A percentile compares a stretch with the other conserved stretches of the same genome.
phyloP scores from a whole-genome alignment of 331 rosid species.

The Acacia pycnantha region DNA sequence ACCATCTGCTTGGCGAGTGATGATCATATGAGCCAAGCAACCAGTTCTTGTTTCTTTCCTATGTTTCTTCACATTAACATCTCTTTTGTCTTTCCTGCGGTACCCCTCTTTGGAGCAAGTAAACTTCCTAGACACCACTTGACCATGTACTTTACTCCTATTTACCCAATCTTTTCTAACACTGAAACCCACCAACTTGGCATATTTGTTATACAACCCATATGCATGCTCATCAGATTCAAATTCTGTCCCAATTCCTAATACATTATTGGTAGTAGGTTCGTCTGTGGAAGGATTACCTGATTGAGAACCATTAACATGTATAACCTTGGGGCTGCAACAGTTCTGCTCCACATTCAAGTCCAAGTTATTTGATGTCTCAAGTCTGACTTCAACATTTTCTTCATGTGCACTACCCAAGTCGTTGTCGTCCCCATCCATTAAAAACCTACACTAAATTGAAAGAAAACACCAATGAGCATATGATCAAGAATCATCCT shows the following conservation, averaged over 20 bases:
- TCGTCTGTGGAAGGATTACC: slow-evolving; percentile 10
- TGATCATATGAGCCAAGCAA: slow-evolving; percentile 65
- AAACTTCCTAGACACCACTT: slow-evolving; percentile 70
- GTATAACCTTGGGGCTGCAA: slow-evolving; percentile 39
- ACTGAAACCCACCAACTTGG: slow-evolving; percentile 56
- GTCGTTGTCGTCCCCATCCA: slow-evolving; percentile 45
- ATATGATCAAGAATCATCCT: neutral
- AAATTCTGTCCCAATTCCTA: slow-evolving; percentile 49
- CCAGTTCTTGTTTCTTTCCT: slow-evolving; percentile 72
- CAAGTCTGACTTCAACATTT: slow-evolving; percentile 32
- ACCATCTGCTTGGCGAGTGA: slow-evolving; percentile 59
- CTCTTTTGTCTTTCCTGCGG: slow-evolving; percentile 56
- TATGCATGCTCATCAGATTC: slow-evolving; percentile 66
- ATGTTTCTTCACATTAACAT: slow-evolving; percentile 53
- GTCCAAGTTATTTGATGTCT: slow-evolving; percentile 47
- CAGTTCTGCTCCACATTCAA: slow-evolving; percentile 57
- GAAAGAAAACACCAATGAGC: neutral
- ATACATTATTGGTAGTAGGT: neutral
- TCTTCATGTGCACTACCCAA: slow-evolving; percentile 33
- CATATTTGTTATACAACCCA: slow-evolving; percentile 52
- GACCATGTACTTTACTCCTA: slow-evolving; percentile 72
- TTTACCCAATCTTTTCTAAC: slow-evolving; percentile 71
- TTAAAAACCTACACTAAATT: slow-evolving; percentile 40
- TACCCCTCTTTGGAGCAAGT: slow-evolving; percentile 67
- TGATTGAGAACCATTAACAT: slow-evolving; percentile 29